Conservation (phyloP, 2,329 filamentous ascomycete species). For the Claviceps sp. region DNA sequence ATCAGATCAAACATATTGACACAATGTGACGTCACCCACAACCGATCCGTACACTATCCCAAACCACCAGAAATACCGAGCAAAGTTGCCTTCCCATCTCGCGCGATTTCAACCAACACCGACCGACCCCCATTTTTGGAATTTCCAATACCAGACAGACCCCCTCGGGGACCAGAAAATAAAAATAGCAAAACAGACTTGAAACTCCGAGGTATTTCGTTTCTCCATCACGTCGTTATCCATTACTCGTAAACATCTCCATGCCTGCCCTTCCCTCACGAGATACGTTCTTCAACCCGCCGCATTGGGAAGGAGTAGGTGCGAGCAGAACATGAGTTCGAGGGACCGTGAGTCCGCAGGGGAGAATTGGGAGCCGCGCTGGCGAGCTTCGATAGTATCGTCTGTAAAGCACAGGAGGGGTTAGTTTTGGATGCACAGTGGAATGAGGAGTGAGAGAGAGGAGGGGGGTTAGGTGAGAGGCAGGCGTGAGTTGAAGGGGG, state of each 20-base stretch:
- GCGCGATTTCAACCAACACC: background rate
- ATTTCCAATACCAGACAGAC: too few relatives aligned
- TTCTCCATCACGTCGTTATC: constrained; percentile 15
- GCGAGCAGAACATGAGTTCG: constrained; percentile 36
- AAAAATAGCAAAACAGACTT: background rate
- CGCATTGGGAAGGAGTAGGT: constrained; percentile 28
- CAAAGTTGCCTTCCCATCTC: too few relatives aligned
- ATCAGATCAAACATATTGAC: too few relatives aligned
- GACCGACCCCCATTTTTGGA: background rate
- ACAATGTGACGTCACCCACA: too few relatives aligned
- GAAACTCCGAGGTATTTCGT: constrained; percentile 13
- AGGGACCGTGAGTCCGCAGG: constrained; percentile 35
- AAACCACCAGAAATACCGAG: too few relatives aligned
- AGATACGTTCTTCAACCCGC: constrained; percentile 1
- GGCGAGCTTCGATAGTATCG: constrained; percentile 27
- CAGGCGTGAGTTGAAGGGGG: background rate
- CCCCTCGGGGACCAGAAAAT: background rate
- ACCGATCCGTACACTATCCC: too few relatives aligned
- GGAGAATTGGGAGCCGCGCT: constrained; percentile 38
- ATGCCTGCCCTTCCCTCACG: background rate
- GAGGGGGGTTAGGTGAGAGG: too few relatives aligned
- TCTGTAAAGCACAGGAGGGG: constrained; percentile 9
- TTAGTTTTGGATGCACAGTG: too few relatives aligned
- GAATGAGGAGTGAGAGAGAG: background rate
- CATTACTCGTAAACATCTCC: constrained; percentile 10